Evolutionary conservation across 441 rosid genomes (phyloP), one percentile per base, ranked within the genome.

Genomic region (Syzygium syzygioides): DNA sequence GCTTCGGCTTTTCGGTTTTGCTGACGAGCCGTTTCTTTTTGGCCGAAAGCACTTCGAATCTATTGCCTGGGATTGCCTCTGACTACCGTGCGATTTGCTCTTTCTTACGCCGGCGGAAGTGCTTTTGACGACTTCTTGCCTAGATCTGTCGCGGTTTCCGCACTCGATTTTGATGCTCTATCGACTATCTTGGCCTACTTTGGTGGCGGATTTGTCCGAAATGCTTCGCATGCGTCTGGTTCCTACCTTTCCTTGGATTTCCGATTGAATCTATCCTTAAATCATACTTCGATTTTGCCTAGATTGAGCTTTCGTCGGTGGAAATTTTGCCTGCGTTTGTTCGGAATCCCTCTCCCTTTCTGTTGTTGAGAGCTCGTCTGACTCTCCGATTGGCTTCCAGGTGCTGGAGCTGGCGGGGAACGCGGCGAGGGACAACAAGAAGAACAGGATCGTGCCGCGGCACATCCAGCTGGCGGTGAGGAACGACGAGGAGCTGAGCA

Each of bases 361-460:
- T 11, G 48, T 45, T 34, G 60, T 13, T 1, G 66, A 3, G 12
- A 23, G 41, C 41, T 18, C 14, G 87, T 7, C n/a, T 13, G 34
- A 85, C 57, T 10, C 1, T 10, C 12, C 55, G 6, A 14, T 60
- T 60, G 48, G 9, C 48, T 45, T 32, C n/a, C 62, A 88, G 89
- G 89, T 88, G 80, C 76, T 88, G 87, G 90, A 88, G 85, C 87
- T 85, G 20, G 90, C 85, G 4, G 87, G 90, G 57, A 88, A 88
- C 41, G 90, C 90, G 34, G 90, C 90, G 37, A 88, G 90, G 87
- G 90, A 88, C 28, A 88, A 88, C 90, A 85, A 88, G 90, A 88
- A 88, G 90, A 88, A 88, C 85, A 66, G 90, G 55, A 85, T 88
- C 56, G 87, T 88, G 85, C 90, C 90, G 32, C 86, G 90, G 76